These are phyloP conservation scores for Plasmodium vivax DNA, from an alignment of 169 alveolate species.

Conservation along the genomic window DNA sequence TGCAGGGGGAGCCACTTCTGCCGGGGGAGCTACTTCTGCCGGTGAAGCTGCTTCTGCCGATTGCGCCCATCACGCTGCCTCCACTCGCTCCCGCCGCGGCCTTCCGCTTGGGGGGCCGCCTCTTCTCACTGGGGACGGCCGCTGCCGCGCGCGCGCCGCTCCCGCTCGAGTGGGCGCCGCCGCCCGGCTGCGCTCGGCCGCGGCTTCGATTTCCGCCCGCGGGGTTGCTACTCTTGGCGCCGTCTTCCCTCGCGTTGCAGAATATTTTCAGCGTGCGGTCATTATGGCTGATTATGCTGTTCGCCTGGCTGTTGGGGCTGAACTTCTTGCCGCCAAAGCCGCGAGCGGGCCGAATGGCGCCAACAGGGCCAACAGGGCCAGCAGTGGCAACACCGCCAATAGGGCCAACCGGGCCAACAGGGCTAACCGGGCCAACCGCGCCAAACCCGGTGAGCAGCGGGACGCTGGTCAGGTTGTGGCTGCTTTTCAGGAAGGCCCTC, in stretches of 20 bases:
- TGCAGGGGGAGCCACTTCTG: too few species aligned
- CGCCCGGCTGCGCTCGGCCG: background rate
- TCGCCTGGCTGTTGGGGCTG: constrained; percentile 14
- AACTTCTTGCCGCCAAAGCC: background rate
- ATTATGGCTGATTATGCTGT: constrained; percentile 43
- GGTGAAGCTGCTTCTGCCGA: too few species aligned
- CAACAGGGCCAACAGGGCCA: background rate
- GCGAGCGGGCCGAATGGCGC: background rate
- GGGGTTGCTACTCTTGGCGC: constrained; percentile 2
- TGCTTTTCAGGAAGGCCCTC: background rate
- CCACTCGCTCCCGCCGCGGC: background rate
- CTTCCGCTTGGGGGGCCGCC: background rate
- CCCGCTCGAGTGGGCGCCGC: background rate
- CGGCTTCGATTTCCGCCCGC: background rate
- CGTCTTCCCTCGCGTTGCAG: constrained; percentile 26
- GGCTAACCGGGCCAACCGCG: background rate
- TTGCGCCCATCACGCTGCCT: background rate
- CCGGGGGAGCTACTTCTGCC: too few species aligned
- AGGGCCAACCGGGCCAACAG: background rate
- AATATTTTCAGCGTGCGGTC: constrained; percentile 23
- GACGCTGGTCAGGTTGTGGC: background rate
- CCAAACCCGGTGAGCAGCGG: background rate
- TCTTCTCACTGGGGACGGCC: constrained; percentile 1
- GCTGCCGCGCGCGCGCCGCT: background rate
- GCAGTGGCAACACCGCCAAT: background rate